These are phyloP conservation scores for Trichoderma sp. DNA, from an alignment of 2,329 filamentous ascomycete genomes.

Conservation along the genomic window DNA sequence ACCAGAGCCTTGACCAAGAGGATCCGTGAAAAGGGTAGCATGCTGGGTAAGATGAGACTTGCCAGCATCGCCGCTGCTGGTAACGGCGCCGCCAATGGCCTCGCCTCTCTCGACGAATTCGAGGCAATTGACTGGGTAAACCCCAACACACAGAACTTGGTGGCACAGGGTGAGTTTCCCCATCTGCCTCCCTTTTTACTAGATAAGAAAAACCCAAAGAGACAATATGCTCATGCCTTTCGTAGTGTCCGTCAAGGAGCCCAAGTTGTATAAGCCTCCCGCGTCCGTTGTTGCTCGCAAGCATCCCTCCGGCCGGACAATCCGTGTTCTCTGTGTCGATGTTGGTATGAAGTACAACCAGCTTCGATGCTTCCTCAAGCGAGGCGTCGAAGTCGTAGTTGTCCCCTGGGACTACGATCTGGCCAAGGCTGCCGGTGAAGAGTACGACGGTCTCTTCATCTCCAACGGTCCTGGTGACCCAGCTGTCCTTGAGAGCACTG, in stretches of 20 bases:
- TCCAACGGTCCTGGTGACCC: slow-evolving; percentile 98
- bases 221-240: slow-evolving; percentile 39
- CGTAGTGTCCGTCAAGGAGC: slow-evolving; percentile 82
- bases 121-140: slow-evolving; percentile 85
- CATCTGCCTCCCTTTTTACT: slow-evolving; percentile 16
- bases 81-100: slow-evolving; percentile 41
- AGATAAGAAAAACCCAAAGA: background rate
- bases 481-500: slow-evolving; percentile 74
- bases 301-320: slow-evolving; percentile 81
- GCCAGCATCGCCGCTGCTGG: slow-evolving; percentile 52
- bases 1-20: slow-evolving; percentile 91
- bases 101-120: slow-evolving; percentile 52
- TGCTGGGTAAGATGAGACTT: slow-evolving; percentile 86
- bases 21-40: slow-evolving; percentile 90
- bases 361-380: slow-evolving; percentile 83
- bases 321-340: slow-evolving; percentile 90
- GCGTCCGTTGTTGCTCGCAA: slow-evolving; percentile 70
- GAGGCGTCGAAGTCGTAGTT: slow-evolving; percentile 90
- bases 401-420: slow-evolving; percentile 97
- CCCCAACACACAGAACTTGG: slow-evolving; percentile 89
- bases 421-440: slow-evolving; percentile 67
- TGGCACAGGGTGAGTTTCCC: slow-evolving; percentile 77
- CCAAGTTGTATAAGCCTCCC: slow-evolving; percentile 80
- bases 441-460: slow-evolving; percentile 95
- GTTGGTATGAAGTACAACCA: slow-evolving; percentile 99